These are phyloP conservation scores for Suillus brevipes DNA, from an alignment of 768 basidiomycete species.

Conservation along the genomic window DNA sequence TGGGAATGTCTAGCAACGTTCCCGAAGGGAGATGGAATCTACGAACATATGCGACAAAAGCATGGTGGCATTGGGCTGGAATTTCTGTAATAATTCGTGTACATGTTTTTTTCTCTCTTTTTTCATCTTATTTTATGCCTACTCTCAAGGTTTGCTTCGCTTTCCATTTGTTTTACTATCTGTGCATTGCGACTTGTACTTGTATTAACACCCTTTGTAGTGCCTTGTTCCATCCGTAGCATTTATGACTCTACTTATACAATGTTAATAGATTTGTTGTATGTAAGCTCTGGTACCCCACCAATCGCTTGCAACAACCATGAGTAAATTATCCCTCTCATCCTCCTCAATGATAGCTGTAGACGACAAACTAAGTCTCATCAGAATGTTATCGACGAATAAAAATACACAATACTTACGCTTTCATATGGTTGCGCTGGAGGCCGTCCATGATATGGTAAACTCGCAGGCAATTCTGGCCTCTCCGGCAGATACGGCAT, in stretches of 20 bases:
- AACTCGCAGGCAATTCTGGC: slow-evolving; percentile 61
- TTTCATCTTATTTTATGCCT: not conserved
- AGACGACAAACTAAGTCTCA: slow-evolving; percentile 39
- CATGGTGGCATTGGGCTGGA: slow-evolving; percentile 65
- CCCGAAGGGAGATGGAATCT: slow-evolving; percentile 66
- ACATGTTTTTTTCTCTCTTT: slow-evolving; percentile 8
- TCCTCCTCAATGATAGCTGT: slow-evolving; percentile 31
- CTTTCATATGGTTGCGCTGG: slow-evolving; percentile 58
- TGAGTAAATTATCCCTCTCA: not conserved
- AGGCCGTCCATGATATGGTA: slow-evolving; percentile 55
- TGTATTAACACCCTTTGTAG: slow-evolving; percentile 15
- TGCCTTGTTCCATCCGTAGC: slow-evolving; percentile 11
- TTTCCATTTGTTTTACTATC: not conserved
- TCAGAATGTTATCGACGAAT: not conserved
- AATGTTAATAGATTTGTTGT: not conserved
- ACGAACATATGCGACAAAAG: slow-evolving; percentile 67
- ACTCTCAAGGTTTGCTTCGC: slow-evolving; percentile 3
- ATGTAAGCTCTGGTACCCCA: not conserved
- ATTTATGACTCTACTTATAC: slow-evolving; percentile 29
- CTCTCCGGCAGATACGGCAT: slow-evolving; percentile 42
- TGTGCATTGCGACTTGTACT: not conserved
- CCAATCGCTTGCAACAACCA: not conserved
- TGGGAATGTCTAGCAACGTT: slow-evolving; percentile 80
- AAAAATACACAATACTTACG: slow-evolving; percentile 32
- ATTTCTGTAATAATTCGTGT: not conserved